phyloP scores from a whole-genome alignment of 768 basidiomycete genomes.

The Strobilomyces dryophilus region DNA sequence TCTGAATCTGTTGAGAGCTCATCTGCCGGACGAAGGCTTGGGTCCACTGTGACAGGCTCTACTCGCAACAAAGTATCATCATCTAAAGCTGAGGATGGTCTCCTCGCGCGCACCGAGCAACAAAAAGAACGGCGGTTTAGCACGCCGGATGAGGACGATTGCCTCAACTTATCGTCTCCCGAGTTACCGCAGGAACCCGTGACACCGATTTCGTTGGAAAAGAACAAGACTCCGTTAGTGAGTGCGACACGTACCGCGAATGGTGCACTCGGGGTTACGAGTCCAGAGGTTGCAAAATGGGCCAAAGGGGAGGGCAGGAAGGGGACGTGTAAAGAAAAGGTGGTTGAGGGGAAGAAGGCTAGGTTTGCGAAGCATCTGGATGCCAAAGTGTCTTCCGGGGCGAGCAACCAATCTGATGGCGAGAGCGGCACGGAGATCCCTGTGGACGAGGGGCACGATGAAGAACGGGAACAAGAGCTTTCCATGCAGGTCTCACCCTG shows the following conservation, averaged over 20 bases:
- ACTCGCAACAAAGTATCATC: conserved; percentile 6
- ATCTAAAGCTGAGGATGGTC: background rate
- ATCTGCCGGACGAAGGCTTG: conserved; percentile 6
- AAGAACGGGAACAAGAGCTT: conserved; percentile 31
- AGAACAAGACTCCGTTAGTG: conserved; percentile 6
- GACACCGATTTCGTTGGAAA: conserved; percentile 30
- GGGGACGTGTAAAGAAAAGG: conserved; percentile 24
- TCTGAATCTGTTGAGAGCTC: conserved; percentile 16
- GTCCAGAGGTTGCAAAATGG: conserved; percentile 53
- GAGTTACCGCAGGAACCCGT: conserved; percentile 30
- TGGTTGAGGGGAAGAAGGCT: conserved; percentile 37
- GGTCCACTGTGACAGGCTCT: background rate
- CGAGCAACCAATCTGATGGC: conserved; percentile 7
- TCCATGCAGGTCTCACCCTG: conserved; percentile 59
- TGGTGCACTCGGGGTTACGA: conserved; percentile 42
- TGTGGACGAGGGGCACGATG: conserved; percentile 17
- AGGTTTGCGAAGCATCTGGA: conserved; percentile 38
- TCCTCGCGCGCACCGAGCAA: background rate
- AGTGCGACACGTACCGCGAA: conserved; percentile 11
- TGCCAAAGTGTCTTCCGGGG: conserved; percentile 21
- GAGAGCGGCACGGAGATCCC: background rate
- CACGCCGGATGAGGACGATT: conserved; percentile 16
- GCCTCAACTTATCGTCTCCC: conserved; percentile 24
- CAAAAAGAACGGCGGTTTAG: conserved; percentile 11
- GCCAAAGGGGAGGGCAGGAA: conserved; percentile 39